Base-by-base conservation (phyloP, 768 basidiomycete genomes). In the Russula olivacea region DNA sequence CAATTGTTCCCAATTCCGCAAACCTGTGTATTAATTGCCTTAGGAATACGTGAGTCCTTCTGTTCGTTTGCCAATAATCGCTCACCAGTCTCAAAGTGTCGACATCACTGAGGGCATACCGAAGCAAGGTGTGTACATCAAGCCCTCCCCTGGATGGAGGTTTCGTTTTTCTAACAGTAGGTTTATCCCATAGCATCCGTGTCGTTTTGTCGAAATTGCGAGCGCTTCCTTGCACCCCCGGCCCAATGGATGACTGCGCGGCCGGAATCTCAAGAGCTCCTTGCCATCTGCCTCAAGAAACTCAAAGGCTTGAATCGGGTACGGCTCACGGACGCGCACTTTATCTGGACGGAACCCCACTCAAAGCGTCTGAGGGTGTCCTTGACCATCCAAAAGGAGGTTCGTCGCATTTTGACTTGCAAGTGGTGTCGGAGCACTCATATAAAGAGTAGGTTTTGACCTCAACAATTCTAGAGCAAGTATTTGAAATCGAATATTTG, bases 271-370 rank as follows among this genome's bases (percentile, higher is more conserved):
- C 78, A 96, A 57, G 95, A 98, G 71, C 80, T 99, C 28, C 81
- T 99, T 36, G 91, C 96, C 3, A 87, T 98, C 61, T 98, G 97
- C 74, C 76, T 99, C 62, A 92, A 91, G 73, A 96, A 95, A 74
- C 84, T 98, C 69, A 96, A 95, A 72, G 94, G 94, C 2, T 79
- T 98, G 25, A 88, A 85, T 69, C 95, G 93, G 79, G 93, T 98
- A 30, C 89, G 96, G 54, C 76, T 99, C 48, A 95, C 97, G n/a
- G 96, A 98, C 66, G 97, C 97, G 2, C 91, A 93, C 66, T 98
- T 98, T 74, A 93, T 98, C 70, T 99, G 97, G 97, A 99, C 97
- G 23, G 97, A 99, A 72, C 97, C 97, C 3, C 96, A 99, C 76
- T 94, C 91, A 43, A 94, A 95, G 71, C 83, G 97, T 41, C 74